Percentiles rank a stretch among this genome's conserved stretches.
Conservation (phyloP, 2,329 filamentous ascomycete species). For the Colletotrichum sp. region DNA sequence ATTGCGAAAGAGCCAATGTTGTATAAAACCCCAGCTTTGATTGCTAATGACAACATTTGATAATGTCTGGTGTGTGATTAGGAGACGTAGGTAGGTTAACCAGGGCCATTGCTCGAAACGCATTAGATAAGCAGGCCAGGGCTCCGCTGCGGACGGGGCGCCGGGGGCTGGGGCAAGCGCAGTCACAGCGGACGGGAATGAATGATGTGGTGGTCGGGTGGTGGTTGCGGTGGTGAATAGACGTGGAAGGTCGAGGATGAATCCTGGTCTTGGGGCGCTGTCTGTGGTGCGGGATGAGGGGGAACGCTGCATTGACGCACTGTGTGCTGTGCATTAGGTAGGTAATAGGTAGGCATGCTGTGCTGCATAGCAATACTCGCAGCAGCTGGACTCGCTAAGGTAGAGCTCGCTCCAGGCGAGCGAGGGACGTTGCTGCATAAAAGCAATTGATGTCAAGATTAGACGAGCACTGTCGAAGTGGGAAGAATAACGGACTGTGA, state of each 20-base stretch:
- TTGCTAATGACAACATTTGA: slow-evolving; percentile 35
- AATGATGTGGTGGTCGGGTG: neutral
- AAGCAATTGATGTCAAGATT: neutral
- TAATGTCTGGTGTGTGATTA: slow-evolving; percentile 31
- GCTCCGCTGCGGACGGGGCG: slow-evolving; percentile 10
- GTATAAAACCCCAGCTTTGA: slow-evolving; percentile 22
- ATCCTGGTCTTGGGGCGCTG: neutral
- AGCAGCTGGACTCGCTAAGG: neutral
- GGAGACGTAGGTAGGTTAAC: slow-evolving; percentile 29
- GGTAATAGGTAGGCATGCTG: neutral
- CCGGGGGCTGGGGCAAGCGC: slow-evolving; percentile 1
- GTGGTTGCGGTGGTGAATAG: neutral
- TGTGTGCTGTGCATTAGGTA: neutral
- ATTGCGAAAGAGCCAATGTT: slow-evolving; percentile 3
- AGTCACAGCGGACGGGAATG: neutral
- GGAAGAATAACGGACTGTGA: neutral
- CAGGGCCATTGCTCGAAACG: slow-evolving; percentile 23
- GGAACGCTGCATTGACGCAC: neutral
- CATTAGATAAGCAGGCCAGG: slow-evolving; percentile 28
- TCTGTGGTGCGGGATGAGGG: neutral
- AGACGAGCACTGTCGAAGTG: slow-evolving; percentile 8
- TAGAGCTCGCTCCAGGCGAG: neutral
- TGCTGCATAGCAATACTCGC: neutral
- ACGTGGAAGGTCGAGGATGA: neutral
- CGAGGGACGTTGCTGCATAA: neutral